These are phyloP conservation scores for Coniosporium tulheliwenetii DNA, from an alignment of 2,329 filamentous ascomycete species.

Conservation along the genomic window DNA sequence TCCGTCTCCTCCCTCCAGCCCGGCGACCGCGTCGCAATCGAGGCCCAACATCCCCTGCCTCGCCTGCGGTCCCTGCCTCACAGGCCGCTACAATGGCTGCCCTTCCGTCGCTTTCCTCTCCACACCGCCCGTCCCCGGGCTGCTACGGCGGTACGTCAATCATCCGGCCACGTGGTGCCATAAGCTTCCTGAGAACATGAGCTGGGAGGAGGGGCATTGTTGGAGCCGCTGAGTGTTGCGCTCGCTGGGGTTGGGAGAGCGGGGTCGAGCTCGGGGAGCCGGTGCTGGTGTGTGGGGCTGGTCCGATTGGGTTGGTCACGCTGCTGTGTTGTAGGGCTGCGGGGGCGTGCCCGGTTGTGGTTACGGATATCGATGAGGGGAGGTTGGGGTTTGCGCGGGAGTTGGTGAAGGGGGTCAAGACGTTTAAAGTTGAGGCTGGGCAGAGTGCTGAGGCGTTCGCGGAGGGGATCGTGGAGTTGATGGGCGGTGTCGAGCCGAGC, in stretches of 20 bases:
- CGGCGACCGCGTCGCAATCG: conserved; percentile 84
- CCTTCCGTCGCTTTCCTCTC: conserved; percentile 74
- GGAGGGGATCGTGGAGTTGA: conserved; percentile 48
- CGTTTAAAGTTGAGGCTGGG: conserved; percentile 57
- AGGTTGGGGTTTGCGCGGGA: conserved; percentile 73
- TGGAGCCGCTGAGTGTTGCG: conserved; percentile 82
- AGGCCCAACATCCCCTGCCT: conserved; percentile 85
- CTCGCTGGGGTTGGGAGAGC: conserved; percentile 78
- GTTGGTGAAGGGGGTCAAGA: conserved; percentile 63
- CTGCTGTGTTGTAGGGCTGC: conserved; percentile 72
- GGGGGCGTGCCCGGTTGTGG: conserved; percentile 78
- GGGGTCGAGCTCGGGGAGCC: conserved; percentile 71
- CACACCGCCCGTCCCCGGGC: conserved; percentile 75
- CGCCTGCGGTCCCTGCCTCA: conserved; percentile 78
- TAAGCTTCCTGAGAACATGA: conserved; percentile 77
- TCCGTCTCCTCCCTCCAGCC: conserved; percentile 63
- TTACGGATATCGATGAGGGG: conserved; percentile 87
- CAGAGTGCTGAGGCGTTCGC: conserved; percentile 56
- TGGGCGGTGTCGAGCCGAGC: conserved; percentile 67
- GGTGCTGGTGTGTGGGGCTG: conserved; percentile 79
- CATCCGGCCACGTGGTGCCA: conserved; percentile 92
- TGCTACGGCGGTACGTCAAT: conserved; percentile 85
- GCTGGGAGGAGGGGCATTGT: conserved; percentile 80
- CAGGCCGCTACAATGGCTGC: conserved; percentile 91
- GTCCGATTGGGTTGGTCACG: conserved; percentile 84